Conservation (phyloP, 345 rosid genomes). For the Anacardium occidentale region DNA sequence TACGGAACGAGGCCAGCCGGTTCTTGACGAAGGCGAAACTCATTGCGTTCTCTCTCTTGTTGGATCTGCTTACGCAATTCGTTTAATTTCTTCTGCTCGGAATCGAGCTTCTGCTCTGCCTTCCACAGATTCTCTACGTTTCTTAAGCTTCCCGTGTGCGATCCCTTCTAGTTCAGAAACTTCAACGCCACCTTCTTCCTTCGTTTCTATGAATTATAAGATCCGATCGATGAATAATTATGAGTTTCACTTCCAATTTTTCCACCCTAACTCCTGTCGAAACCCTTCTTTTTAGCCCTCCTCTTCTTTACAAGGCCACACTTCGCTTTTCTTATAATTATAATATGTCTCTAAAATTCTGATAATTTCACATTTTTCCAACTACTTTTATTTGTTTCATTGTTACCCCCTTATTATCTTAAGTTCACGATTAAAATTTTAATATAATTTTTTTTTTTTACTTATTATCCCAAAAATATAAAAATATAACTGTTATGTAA, state of each 20-base stretch:
- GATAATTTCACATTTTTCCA: neutral
- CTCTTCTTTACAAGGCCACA: too few species aligned
- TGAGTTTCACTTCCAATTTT: too few species aligned
- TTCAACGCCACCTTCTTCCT: constrained; percentile 66
- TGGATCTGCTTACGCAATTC: constrained; percentile 93
- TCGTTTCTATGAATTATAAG: neutral
- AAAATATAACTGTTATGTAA: too few species aligned
- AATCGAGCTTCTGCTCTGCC: constrained; percentile 97
- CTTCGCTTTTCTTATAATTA: too few species aligned
- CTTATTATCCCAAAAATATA: too few species aligned
- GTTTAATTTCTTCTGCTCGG: constrained; percentile 91
- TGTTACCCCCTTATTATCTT: neutral
- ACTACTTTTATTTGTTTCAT: neutral
- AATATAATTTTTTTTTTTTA: too few species aligned
- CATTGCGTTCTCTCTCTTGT: constrained; percentile 84
- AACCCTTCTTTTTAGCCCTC: too few species aligned
- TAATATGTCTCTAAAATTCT: neutral
- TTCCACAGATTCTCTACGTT: constrained; percentile 98
- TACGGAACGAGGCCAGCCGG: constrained; percentile 92
- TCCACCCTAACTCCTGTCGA: too few species aligned
- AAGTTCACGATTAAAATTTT: too few species aligned
- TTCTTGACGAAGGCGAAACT: constrained; percentile 90
- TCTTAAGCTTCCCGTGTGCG: constrained; percentile 97
- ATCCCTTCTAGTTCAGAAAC: constrained; percentile 99
- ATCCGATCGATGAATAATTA: neutral